These are phyloP conservation scores for Dioscorea cayenensis DNA, from an alignment of 116 monocot species.

Conservation along the genomic window DNA sequence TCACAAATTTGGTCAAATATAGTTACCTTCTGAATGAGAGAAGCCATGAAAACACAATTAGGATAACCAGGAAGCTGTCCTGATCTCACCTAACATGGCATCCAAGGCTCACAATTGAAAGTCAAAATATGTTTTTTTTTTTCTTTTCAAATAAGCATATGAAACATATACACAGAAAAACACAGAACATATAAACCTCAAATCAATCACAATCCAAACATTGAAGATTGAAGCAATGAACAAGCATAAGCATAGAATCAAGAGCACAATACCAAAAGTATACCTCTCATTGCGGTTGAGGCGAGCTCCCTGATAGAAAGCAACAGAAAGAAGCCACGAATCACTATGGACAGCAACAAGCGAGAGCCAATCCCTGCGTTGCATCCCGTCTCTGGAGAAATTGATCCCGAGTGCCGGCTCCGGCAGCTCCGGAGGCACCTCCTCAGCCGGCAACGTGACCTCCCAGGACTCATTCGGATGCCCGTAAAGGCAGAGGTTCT, in stretches of 20 bases:
- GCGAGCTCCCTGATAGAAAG: constrained; percentile 67
- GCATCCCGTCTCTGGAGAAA: constrained; percentile 83
- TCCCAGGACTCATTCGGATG: constrained; percentile 71
- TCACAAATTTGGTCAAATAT: no score
- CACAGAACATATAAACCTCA: neutral
- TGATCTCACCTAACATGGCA: no score
- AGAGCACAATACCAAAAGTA: neutral
- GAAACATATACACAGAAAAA: no score
- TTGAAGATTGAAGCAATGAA: neutral
- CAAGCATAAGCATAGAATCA: neutral
- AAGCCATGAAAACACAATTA: no score
- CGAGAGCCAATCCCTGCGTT: constrained; percentile 78
- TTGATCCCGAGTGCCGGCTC: constrained; percentile 86
- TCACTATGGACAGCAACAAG: constrained; percentile 79
- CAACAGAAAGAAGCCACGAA: constrained; percentile 76
- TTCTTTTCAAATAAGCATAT: no score
- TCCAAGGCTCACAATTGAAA: no score
- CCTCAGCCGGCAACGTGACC: constrained; percentile 73
- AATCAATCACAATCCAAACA: neutral
- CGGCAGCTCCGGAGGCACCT: constrained; percentile 86
- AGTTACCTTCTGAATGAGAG: no score
- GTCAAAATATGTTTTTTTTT: no score
- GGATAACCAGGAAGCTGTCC: no score
- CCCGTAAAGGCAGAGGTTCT: constrained; percentile 71
- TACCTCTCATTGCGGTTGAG: constrained; percentile 81